Base-by-base conservation (phyloP, 73 alveolate genomes). In the Durusdinium trenchii region DNA sequence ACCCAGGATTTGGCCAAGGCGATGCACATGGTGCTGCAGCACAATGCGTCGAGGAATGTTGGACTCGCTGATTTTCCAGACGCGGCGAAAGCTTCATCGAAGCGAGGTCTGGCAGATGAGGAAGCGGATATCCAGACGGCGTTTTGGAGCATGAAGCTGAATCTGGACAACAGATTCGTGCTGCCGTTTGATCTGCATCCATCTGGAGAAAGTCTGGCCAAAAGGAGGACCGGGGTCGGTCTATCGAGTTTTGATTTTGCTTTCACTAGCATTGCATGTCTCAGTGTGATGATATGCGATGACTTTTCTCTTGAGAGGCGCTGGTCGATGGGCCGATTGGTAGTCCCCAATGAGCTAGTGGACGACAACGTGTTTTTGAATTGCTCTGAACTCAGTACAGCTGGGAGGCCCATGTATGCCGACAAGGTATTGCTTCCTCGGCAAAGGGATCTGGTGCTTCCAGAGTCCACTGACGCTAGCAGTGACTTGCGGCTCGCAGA, bases 51-150 rank as follows among this genome's bases (percentile, higher is more conserved):
- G 50, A 46, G 3, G 48, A 50, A 46, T 45, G 28, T 32, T 5
- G 20, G 45, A 5, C 26, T 81, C 48, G 20, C 48, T 42, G 92
- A 47, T 43, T 30, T 81, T 67, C 92, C 92, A 12, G 92, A 81
- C 71, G 28, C n/a, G 35, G 36, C 92, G 46, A 67, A 71, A 4
- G 73, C 26, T 6, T 47, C 64, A 2, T 45, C 67, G 50, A 46
- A 46, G 50, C 92, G 92, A 47, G 92, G 92, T 18, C 36, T 81
- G 32, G 64, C 71, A 5, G 92, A 81, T 46, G 92, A 81, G 52
- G 92, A 81, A 35, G 43, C 40, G 6, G 6, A 45, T 1, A 47
- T 81, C 38, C 71, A 47, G 71, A 28, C 16, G 26, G 14, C 16
- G 3, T 28, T 81, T 26, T 81, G 64, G 71, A 35, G 42, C n/a